Base-by-base conservation (phyloP, 2,329 filamentous ascomycete genomes). In the Fonsecaea pugnacius region DNA sequence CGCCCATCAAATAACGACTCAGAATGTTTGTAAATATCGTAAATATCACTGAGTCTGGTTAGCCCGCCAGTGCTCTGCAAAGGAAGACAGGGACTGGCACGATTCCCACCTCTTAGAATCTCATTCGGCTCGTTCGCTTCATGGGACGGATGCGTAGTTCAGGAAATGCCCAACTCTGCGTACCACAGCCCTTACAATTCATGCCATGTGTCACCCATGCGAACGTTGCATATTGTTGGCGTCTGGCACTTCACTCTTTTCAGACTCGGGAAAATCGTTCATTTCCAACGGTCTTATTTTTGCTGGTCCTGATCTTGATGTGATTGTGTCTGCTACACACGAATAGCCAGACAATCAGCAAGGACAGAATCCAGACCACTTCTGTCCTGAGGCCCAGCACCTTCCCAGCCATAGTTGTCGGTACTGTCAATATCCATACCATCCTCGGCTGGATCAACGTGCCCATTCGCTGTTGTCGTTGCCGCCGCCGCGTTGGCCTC, bases 331-430 rank as follows among this genome's bases (percentile, higher is more conserved):
- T 18, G 14, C 61, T 63, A 58, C 46, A 40, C 54, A 46, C 55
- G 46, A 48, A 72, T 61, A 18, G 70, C 64, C 50, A 72, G 65
- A 67, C 70, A 72, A 27, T 73, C 80, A 57, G 77, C 82, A n/a
- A 86, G 79, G 64, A 79, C 82, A 33, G 73, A 78, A 50, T 67
- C 60, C 3, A 70, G 61, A 8, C 58, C 63, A 1, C 56, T 27
- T 55, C 65, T 57, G 24, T 64, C 64, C 18, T 65, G 67, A 4
- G 51, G 38, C 6, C 84, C 83, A 43, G 83, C 83, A 2, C 87
- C 88, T 54, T 88, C 86, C 88, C 88, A 90, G 69, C 80, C 80
- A 12, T 87, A 84, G 52, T 72, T 70, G 21, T 73, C 88, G n/a
- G 87, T 87, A 64, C 86, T 87, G 9, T 80, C 75, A 3, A 82